A percentile compares a stretch with the other conserved stretches of the same genome.
These are phyloP conservation scores for Pseudogymnoascus sp. DNA, from an alignment of 2,329 filamentous ascomycete genomes.

Conservation along the genomic window DNA sequence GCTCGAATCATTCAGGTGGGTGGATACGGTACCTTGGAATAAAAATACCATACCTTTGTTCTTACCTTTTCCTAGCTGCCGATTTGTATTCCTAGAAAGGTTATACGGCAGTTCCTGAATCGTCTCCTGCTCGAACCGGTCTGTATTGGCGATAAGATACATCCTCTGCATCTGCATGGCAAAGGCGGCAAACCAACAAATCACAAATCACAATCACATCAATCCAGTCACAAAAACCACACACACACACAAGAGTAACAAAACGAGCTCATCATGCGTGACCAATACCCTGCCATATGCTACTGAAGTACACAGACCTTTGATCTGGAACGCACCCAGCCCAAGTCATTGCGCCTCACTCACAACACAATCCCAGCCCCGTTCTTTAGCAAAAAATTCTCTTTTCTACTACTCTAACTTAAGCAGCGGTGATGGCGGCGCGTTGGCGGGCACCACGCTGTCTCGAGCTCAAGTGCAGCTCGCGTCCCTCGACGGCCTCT, in stretches of 20 bases:
- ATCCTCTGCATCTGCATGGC: background rate
- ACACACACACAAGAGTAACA: background rate
- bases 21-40: background rate
- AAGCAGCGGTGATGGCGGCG: constrained; percentile 56
- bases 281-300: constrained; percentile 25
- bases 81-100: background rate
- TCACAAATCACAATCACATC: background rate
- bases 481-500: constrained; percentile 58
- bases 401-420: background rate
- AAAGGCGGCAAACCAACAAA: background rate
- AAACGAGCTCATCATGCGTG: constrained; percentile 9
- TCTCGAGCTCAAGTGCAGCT: constrained; percentile 74
- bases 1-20: background rate
- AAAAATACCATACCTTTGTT: background rate
- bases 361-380: background rate
- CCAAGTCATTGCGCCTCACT: constrained; percentile 8
- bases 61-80: background rate
- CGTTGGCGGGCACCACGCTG: constrained; percentile 73
- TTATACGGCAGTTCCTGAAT: background rate
- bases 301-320: constrained; percentile 28
- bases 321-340: constrained; percentile 9
- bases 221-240: background rate
- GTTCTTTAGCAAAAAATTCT: too few relatives aligned
- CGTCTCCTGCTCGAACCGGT: background rate
- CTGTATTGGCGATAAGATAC: background rate